Base-by-base conservation (phyloP, 2,329 filamentous ascomycete species). In the Acephala macrosclerotiorum region DNA sequence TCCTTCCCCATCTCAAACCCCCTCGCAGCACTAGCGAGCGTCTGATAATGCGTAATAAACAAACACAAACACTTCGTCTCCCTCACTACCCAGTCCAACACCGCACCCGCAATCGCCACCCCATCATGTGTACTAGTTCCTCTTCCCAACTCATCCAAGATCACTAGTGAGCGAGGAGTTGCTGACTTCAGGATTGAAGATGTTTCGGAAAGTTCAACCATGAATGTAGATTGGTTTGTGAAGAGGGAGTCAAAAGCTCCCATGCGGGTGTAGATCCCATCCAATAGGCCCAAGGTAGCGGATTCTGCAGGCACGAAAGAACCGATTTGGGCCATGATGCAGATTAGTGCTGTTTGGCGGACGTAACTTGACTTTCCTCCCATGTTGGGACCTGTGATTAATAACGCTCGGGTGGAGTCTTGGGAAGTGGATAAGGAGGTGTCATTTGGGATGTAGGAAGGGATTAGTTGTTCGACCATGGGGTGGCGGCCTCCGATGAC, bases 361-460 rank as follows among this genome's bases (percentile, higher is more conserved):
- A 99, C 95, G 78, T 97, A 99, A 65, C 91, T 96, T n/a, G 93
- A 97, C 77, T 99, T 99, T 64, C 96, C 96, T 74, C 96, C 96
- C 96, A 99, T 99, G 81, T 99, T 99, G 35, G 96, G 96, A 0
- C 96, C 96, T 0, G 96, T 99, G 73, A 99, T 90, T 63, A 98
- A 89, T 0, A 77, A 70, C 12, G 75, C 74, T 42, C 74, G 71
- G 2, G 71, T 97, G 6, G 92, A 85, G 0, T 88, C 86, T 0
- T 83, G 76, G 1, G 88, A 85, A 2, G 88, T 85, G n/a, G 87
- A 85, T 56, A 98, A 86, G 1, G 86, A 81, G 12, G 93, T 91
- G 73, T 91, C 88, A 79, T 99, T 99, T 56, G 96, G 95, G 65
- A 99, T 97, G 79, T 98, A 99, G 60, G 92, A 88, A 3, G 95